phyloP scores from a whole-genome alignment of 164 flowering plant species.

The Tetrastigma voinierianum region DNA sequence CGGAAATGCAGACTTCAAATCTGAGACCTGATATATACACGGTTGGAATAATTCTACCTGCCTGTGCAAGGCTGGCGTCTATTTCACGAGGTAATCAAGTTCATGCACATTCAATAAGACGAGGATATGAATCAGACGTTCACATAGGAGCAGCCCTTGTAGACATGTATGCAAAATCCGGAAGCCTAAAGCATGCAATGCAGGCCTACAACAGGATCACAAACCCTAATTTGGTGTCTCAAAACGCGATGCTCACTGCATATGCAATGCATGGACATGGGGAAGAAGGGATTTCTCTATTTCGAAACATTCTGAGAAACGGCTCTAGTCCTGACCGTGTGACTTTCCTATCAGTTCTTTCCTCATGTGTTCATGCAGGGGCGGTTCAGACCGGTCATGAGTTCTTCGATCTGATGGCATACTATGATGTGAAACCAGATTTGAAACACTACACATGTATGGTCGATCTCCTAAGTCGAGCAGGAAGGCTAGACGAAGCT shows the following conservation, averaged over 20 bases:
- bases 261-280: slow-evolving; percentile 71
- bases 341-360: slow-evolving; percentile 63
- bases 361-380: slow-evolving; percentile 69
- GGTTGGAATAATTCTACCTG: slow-evolving; percentile 47
- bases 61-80: slow-evolving; percentile 55
- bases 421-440: slow-evolving; percentile 40
- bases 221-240: slow-evolving; percentile 49
- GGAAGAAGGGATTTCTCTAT: slow-evolving; percentile 56
- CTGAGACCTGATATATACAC: slow-evolving; percentile 59
- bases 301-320: slow-evolving; percentile 40
- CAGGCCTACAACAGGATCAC: slow-evolving; percentile 36
- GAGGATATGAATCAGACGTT: slow-evolving; percentile 44
- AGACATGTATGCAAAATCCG: slow-evolving; percentile 84
- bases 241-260: slow-evolving; percentile 72
- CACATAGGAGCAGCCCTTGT: slow-evolving; percentile 62
- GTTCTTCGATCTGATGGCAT: slow-evolving; percentile 48
- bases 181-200: slow-evolving; percentile 40
- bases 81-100: slow-evolving; percentile 64
- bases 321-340: slow-evolving; percentile 57
- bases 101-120: slow-evolving; percentile 60
- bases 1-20: slow-evolving; percentile 41
- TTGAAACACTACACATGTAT: slow-evolving; percentile 69
- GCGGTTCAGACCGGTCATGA: slow-evolving; percentile 39
- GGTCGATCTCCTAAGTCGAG: slow-evolving; percentile 68
- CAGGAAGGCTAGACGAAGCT: slow-evolving; percentile 52